Base-by-base conservation (phyloP, 2,329 filamentous ascomycete species). In the Fusarium ambrosium region DNA sequence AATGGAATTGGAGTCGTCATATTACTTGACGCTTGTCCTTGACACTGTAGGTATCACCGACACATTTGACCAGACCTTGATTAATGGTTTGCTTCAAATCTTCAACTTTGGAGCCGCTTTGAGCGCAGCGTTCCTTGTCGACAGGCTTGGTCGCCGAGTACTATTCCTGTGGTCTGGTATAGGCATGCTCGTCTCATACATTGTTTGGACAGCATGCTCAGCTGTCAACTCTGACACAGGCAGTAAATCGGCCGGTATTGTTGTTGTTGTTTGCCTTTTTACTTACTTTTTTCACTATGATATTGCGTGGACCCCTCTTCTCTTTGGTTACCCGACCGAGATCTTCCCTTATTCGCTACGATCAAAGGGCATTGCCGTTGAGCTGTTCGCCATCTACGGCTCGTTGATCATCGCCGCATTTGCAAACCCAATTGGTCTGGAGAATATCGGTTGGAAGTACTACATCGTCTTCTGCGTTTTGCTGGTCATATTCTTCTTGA, bases 201-300 rank as follows among this genome's bases (percentile, higher is more conserved):
- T 83, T 37, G 76, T 82, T 8, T 82, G 80, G 83, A 88, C 86
- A 2, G 83, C 81, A 1, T 79, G 79, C 51, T 82, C 83, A 13
- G 83, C 83, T 13, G 74, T 79, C 18, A 81, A 76, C 36, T 63
- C 73, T n/a, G 74, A 79, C 16, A 77, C 76, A 70, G 76, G 79
- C 4, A 76, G 66, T 24, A 77, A 80, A 45, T 55, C 76, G 5
- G 82, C 84, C n/a, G 85, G 85, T 14, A 82, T 84, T 62, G 85
- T 82, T 5, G 85, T 87, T 18, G 85, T 89, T 60, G 85, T 84
- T 13, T 85, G 84, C 73, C 84, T 89, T 27, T 89, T 85, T 75
- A 80, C 86, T 66, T 88, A 85, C 79, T 85, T 81, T 68, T 84
- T 87, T 59, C 80, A 84, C 69, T 85, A 88, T 76, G 81, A 85